A percentile compares a stretch with the other conserved stretches of the same genome.
Conservation (phyloP, 768 basidiomycete genomes). For the Ephemerocybe angulata region DNA sequence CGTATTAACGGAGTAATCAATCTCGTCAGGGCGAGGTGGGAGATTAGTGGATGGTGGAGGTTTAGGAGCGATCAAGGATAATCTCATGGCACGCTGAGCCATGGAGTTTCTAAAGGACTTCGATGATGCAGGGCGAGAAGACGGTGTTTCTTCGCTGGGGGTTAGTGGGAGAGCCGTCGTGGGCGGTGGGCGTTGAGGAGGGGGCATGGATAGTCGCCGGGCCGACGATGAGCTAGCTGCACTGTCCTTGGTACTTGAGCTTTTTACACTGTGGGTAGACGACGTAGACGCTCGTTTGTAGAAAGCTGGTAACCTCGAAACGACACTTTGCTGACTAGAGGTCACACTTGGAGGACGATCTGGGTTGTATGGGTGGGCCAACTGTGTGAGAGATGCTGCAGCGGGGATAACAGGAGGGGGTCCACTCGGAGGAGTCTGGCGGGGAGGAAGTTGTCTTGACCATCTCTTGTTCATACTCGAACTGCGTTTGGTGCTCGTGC, state of each 20-base stretch:
- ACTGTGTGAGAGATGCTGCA: slow-evolving; percentile 23
- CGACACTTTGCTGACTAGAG: slow-evolving; percentile 42
- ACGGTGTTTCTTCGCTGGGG: slow-evolving; percentile 36
- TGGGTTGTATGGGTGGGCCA: slow-evolving; percentile 26
- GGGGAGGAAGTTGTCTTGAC: slow-evolving; percentile 53
- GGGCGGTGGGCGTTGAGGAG: slow-evolving; percentile 72
- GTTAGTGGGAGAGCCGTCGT: slow-evolving; percentile 68
- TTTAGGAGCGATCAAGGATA: slow-evolving; percentile 61
- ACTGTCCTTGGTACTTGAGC: slow-evolving; percentile 28
- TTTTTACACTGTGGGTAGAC: slow-evolving; percentile 43
- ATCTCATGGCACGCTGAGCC: slow-evolving; percentile 51
- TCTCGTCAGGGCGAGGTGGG: slow-evolving; percentile 68
- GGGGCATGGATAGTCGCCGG: slow-evolving; percentile 54
- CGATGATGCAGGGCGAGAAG: slow-evolving; percentile 16
- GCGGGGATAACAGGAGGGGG: slow-evolving; percentile 50
- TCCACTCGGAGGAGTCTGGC: slow-evolving; percentile 55
- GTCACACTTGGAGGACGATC: slow-evolving; percentile 34
- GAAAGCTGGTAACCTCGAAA: slow-evolving; percentile 46
- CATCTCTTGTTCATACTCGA: slow-evolving; percentile 41
- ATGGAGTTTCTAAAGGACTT: slow-evolving; percentile 55
- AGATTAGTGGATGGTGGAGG: slow-evolving; percentile 57
- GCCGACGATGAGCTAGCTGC: slow-evolving; percentile 12
- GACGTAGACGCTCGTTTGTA: slow-evolving; percentile 52
- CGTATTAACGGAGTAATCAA: slow-evolving; percentile 15
- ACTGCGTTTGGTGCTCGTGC: slow-evolving; percentile 33